Evolutionary conservation across 164 flowering plant genomes (phyloP).

Genomic region (Tetracentron sinense): DNA sequence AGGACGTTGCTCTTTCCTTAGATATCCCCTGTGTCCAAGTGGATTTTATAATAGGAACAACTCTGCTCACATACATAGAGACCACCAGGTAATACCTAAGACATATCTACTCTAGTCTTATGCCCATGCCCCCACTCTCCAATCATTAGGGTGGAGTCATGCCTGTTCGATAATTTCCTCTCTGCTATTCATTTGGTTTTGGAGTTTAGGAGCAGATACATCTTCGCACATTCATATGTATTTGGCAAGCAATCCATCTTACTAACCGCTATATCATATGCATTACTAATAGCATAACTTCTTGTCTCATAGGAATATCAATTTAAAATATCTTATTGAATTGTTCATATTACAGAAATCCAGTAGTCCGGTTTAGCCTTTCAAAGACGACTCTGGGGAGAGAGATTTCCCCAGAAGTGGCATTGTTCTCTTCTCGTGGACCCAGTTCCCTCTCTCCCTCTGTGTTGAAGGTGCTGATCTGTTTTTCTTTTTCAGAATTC

Average conservation of each 20-base stretch:
- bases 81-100: slow-evolving; percentile 29
- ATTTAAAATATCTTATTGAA: not conserved
- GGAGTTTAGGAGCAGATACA: no score
- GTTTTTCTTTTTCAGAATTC: not conserved
- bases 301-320: no score
- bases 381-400: slow-evolving; percentile 34
- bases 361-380: slow-evolving; percentile 32
- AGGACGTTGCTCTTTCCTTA: slow-evolving; percentile 23
- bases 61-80: slow-evolving; percentile 30
- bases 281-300: no score
- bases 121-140: no score
- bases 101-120: no score
- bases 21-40: slow-evolving; percentile 36
- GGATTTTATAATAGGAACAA: slow-evolving; percentile 35
- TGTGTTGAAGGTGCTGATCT: slow-evolving; percentile 37
- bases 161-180: no score
- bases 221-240: no score
- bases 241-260: no score
- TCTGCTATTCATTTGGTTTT: no score
- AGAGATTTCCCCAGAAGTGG: slow-evolving; percentile 42
- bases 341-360: slow-evolving; percentile 33
- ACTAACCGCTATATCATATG: no score
- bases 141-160: no score
- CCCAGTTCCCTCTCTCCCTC: slow-evolving; percentile 46
- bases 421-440: slow-evolving; percentile 54